A percentile compares a stretch with the other conserved stretches of the same genome.
Conservation (phyloP, 176 grass and related monocot genomes). For the Alopecurus myosuroides region DNA sequence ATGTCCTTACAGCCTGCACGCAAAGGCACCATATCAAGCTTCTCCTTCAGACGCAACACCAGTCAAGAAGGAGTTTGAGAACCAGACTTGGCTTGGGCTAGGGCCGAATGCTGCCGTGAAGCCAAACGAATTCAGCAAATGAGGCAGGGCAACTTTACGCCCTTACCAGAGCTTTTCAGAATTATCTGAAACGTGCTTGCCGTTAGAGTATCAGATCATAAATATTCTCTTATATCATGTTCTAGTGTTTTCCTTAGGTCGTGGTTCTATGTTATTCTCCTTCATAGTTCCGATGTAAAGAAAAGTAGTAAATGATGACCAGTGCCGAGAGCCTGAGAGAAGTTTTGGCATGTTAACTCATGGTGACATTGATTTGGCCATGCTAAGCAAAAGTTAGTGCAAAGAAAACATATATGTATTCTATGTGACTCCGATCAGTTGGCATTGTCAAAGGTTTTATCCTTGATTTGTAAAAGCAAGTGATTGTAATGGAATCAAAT, state of each 20-base stretch:
- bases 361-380: constrained; percentile 38
- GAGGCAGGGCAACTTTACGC: constrained; percentile 19
- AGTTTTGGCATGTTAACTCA: constrained; percentile 54
- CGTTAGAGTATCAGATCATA: constrained; percentile 31
- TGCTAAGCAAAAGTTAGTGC: constrained; percentile 40
- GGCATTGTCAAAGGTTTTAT: constrained; percentile 17
- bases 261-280: constrained; percentile 13
- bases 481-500: constrained; percentile 41
- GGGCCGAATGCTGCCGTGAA: constrained; percentile 33
- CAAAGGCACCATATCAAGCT: constrained; percentile 66
- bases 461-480: constrained; percentile 34
- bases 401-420: constrained; percentile 8
- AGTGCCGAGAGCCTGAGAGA: constrained; percentile 25
- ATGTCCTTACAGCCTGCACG: constrained; percentile 50
- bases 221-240: constrained; percentile 29
- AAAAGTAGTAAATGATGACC: constrained; percentile 44
- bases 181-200: constrained; percentile 17
- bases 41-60: constrained; percentile 33
- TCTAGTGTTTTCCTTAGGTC: constrained; percentile 26
- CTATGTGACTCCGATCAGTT: constrained; percentile 6
- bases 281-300: constrained; percentile 53
- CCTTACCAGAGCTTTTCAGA: constrained; percentile 11
- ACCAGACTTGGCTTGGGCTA: constrained; percentile 77
- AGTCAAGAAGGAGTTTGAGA: constrained; percentile 55
- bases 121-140: constrained; percentile 23